Conservation (phyloP, 805 yeast genomes). For the Diddensiella transvaalensis region DNA sequence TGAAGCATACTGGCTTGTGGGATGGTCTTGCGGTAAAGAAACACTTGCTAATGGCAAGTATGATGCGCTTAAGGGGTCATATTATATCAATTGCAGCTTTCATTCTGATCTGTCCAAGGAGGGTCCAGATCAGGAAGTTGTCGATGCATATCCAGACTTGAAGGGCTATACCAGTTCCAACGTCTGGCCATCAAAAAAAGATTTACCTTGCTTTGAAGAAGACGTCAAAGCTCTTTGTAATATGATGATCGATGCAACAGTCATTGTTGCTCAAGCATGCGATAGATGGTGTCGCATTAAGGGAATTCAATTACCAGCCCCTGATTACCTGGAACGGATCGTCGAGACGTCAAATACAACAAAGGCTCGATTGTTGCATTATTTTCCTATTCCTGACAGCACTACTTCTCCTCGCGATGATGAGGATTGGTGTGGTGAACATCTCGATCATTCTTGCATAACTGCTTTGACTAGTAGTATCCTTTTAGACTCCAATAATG, state of each 20-base stretch:
- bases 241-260: constrained; percentile 47
- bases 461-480: constrained; percentile 58
- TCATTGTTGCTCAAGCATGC: constrained; percentile 50
- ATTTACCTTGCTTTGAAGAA: constrained; percentile 25
- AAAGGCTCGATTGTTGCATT: constrained; percentile 56
- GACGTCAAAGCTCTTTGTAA: constrained; percentile 35
- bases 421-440: constrained; percentile 58
- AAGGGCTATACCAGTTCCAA: constrained; percentile 48
- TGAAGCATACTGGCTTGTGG: constrained; percentile 51
- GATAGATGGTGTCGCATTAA: constrained; percentile 40
- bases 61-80: constrained; percentile 54
- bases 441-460: constrained; percentile 55
- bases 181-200: constrained; percentile 46
- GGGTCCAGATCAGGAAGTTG: constrained; percentile 38
- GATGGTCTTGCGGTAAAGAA: constrained; percentile 62
- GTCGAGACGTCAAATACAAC: constrained; percentile 50
- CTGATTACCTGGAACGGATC: constrained; percentile 41
- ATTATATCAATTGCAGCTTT: constrained; percentile 56
- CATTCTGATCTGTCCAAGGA: constrained; percentile 42
- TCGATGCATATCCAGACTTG: constrained; percentile 32
- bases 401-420: constrained; percentile 12
- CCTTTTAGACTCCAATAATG: constrained; percentile 40
- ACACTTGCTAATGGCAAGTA: constrained; percentile 43
- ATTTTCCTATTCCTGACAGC: constrained; percentile 38
- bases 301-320: constrained; percentile 4